Base-by-base conservation (phyloP, 306 rosid genomes). In the Cicer bijugum region DNA sequence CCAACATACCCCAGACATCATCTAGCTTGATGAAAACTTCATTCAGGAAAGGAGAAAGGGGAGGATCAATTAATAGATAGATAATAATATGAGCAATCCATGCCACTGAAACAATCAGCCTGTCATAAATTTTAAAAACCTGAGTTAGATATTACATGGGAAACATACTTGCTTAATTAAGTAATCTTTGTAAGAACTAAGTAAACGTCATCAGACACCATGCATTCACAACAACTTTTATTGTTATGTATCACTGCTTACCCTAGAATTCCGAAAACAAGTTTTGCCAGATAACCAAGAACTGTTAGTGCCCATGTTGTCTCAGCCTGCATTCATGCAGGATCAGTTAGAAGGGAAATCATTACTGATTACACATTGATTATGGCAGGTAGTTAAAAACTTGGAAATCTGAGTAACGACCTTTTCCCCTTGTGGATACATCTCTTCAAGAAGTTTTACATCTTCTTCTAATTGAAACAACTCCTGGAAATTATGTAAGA, bases 391-490 rank as follows among this genome's bases (percentile, higher is more conserved):
- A 42, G 58, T 70, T 17, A 65, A 65, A 16, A 44, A 19, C 63
- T 33, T 47, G 33, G 46, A 57, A 42, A 63, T 53, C 35, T 37
- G 46, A 71, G 65, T 39, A 48, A 15, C 69, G 33, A 89, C 99
- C 95, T 89, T 85, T 76, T 94, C 99, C 71, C 99, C 99, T 82
- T 91, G 96, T 50, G 99, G 99, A 71, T 94, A 94, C 97, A 94
- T 81, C 86, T 94, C 99, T 81, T 94, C 99, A 53, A 94, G 88
- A 86, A 94, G 99, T 60, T 89, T 91, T 69, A 94, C 99, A 59
- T 94, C 97, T 83, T 94, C 99, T 85, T 94, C 99, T 77, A 94
- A 81, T 85, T 88, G 99, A 89, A 84, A 89, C 76, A 94, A 63
- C 85, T 94, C 99, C 99, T 94, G 89, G 43, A 15, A 82, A 80